Evolutionary conservation across 106 monocot species (phyloP).

Genomic region (Dendrobium catenatum): DNA sequence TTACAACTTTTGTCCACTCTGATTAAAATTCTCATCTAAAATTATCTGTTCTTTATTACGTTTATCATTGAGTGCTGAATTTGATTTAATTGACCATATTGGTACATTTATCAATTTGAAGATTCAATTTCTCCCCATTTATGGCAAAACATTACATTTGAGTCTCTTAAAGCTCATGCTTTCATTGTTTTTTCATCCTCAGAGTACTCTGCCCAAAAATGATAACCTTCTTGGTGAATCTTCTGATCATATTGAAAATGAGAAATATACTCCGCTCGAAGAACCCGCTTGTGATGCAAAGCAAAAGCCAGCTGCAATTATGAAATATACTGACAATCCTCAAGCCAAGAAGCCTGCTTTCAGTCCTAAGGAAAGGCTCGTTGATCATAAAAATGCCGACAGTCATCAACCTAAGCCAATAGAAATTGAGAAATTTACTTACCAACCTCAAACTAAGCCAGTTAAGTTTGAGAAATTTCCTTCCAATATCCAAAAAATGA

Average conservation of each 20-base stretch:
- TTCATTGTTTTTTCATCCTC: neutral
- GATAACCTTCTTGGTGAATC: neutral
- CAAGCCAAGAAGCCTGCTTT: neutral
- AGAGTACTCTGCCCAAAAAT: neutral
- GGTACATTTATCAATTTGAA: neutral
- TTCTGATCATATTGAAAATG: neutral
- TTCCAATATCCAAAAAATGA: neutral
- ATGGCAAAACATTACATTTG: neutral
- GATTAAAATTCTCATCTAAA: too few relatives aligned
- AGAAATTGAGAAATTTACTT: slow-evolving; percentile 11
- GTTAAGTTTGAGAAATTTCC: neutral
- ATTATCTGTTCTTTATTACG: too few relatives aligned
- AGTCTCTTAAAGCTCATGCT: neutral
- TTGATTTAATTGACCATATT: neutral
- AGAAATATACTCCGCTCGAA: neutral
- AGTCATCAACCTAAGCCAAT: neutral
- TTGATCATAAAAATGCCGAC: neutral
- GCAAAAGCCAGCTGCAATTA: neutral
- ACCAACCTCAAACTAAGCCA: neutral
- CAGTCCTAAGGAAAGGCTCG: neutral
- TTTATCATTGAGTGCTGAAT: neutral
- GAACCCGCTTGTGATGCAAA: neutral
- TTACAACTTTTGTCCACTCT: too few relatives aligned
- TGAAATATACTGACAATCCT: neutral
- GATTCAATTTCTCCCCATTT: neutral